Conservation (phyloP, 2,329 filamentous ascomycete species). For the Microdochium paspali region DNA sequence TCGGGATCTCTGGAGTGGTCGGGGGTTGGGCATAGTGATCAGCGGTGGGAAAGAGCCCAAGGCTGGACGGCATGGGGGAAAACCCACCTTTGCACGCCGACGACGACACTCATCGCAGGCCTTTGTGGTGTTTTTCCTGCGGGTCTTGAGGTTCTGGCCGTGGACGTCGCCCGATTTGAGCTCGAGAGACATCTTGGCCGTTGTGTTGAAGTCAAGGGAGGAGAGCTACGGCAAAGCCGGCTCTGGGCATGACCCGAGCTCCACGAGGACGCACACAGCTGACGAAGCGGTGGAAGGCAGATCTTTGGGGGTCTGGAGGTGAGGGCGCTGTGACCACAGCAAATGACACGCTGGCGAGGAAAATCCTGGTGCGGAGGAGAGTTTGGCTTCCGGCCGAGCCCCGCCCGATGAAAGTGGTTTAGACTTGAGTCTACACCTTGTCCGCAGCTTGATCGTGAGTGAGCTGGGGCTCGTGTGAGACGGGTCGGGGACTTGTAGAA, state of each 20-base stretch:
- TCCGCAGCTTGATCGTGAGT: too few relatives aligned
- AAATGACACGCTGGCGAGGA: background rate
- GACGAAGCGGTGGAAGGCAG: background rate
- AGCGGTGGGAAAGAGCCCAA: too few relatives aligned
- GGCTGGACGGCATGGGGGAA: background rate
- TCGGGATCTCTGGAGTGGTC: background rate
- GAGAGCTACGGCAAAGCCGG: background rate
- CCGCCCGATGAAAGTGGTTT: background rate
- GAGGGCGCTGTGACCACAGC: background rate
- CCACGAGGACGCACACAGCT: background rate
- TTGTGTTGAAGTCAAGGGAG: background rate
- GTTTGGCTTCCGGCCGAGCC: background rate
- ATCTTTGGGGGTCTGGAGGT: background rate
- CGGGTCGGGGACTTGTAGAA: too few relatives aligned
- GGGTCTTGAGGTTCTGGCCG: conserved; percentile 1
- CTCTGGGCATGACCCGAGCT: background rate
- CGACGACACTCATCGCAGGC: conserved; percentile 26
- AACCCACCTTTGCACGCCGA: conserved; percentile 22
- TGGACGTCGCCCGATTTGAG: background rate
- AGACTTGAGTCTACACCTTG: background rate
- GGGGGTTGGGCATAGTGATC: background rate
- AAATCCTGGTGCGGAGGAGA: background rate
- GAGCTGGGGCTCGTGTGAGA: too few relatives aligned
- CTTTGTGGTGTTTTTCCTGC: conserved; percentile 11
- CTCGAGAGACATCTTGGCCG: background rate